Evolutionary conservation across 805 yeast genomes (phyloP), one percentile per base, ranked within the genome.

Genomic region (Grigorovia jiainica): DNA sequence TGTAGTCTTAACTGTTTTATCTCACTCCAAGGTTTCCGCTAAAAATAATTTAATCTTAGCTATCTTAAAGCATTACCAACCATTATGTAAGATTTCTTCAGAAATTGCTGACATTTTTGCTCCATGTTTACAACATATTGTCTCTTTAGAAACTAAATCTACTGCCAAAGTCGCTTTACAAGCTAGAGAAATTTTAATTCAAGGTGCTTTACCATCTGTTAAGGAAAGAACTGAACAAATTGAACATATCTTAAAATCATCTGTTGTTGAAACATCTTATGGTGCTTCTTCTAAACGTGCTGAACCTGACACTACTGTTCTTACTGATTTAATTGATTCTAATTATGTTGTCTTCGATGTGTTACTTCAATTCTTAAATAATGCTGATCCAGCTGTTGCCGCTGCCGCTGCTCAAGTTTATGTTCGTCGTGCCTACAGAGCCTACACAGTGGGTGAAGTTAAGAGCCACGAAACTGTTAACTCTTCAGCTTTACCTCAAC

Each of bases 381-480:
- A 86, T 53, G 57, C 73, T 10, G 97, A 94, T 57, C 84, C 82
- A 38, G 85, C 86, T 73, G 90, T 92, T 46, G 83, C 90, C 3
- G 76, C 90, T 50, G 97, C 98, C 30, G 97, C 98, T 30, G 87
- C 95, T 36, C 97, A 92, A 66, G 95, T 92, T 45, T 92, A 92
- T 64, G 81, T 89, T 46, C 82, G 97, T 64, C 82, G 98, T 64
- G 95, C 97, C 36, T 92, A 89, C 71, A 79, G 97, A 58, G 97
- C 97, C 31, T 92, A 94, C 68, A 81, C 87, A 33, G 81, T 92
- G 47, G 81, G 85, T 42, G 82, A 80, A 48, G 75, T 94, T 41
- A 67, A 70, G 42, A 85, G 86, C 57, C 76, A 73, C 48, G 71
- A 64, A 41, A 71, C 75, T 43, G 17, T 19, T 11, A 25, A 18